Percentiles rank a stretch among this genome's conserved stretches.
These are phyloP conservation scores for Fistulinella cinereoalba DNA, from an alignment of 1,284 basidiomycete genomes.

Conservation along the genomic window DNA sequence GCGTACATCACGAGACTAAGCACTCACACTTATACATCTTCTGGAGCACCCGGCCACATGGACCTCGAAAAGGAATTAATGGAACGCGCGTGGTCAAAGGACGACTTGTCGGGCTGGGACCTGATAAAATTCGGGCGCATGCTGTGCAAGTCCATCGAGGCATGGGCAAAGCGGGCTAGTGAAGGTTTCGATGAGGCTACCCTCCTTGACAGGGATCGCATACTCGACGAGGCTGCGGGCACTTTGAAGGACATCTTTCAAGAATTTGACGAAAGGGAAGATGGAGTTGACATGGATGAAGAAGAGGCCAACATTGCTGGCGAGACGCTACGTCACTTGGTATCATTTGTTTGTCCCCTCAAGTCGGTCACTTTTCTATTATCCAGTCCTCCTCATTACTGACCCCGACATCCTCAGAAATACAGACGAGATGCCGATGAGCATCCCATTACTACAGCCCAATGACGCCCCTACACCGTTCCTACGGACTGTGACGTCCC, in stretches of 20 bases:
- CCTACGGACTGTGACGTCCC: slow-evolving; percentile 53
- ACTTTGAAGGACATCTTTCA: slow-evolving; percentile 68
- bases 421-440: slow-evolving; percentile 48
- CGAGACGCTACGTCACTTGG: slow-evolving; percentile 54
- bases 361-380: slow-evolving; percentile 41
- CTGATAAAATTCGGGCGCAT: slow-evolving; percentile 54
- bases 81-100: slow-evolving; percentile 68
- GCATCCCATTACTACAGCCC: slow-evolving; percentile 52
- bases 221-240: slow-evolving; percentile 65
- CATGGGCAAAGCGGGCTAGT: slow-evolving; percentile 50
- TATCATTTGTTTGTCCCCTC: slow-evolving; percentile 52
- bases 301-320: slow-evolving; percentile 65
- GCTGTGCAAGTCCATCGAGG: slow-evolving; percentile 49
- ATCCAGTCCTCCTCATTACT: slow-evolving; percentile 4
- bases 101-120: slow-evolving; percentile 62
- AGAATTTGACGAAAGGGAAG: slow-evolving; percentile 63
- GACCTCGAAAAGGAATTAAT: slow-evolving; percentile 59
- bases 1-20: slow-evolving; percentile 56
- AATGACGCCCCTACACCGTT: slow-evolving; percentile 53
- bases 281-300: slow-evolving; percentile 59
- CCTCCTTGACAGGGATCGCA: slow-evolving; percentile 44
- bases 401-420: slow-evolving; percentile 40
- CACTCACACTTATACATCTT: slow-evolving; percentile 52
- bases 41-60: slow-evolving; percentile 57
- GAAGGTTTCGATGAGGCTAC: slow-evolving; percentile 21